These are phyloP conservation scores for Starmerella kuoi DNA, from an alignment of 805 yeast species.

Conservation along the genomic window DNA sequence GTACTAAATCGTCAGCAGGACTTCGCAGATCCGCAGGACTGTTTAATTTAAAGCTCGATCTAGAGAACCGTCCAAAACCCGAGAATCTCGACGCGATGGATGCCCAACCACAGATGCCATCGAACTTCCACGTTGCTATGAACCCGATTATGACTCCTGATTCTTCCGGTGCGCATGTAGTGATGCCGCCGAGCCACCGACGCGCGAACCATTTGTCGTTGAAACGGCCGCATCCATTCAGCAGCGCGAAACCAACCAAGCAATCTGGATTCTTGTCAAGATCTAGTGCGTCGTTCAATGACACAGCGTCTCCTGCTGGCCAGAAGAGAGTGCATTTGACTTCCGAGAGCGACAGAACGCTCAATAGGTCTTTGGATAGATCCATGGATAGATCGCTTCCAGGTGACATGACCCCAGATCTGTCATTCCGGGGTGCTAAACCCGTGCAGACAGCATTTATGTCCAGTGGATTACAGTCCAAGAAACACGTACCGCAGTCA, in stretches of 20 bases:
- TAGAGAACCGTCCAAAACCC: not conserved
- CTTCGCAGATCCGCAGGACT: constrained; percentile 33
- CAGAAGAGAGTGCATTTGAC: constrained; percentile 13
- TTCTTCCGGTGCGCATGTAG: not conserved
- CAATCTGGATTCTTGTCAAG: constrained; percentile 12
- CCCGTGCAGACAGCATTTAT: constrained; percentile 78
- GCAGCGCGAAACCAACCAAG: constrained; percentile 13
- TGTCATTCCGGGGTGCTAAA: constrained; percentile 52
- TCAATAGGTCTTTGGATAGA: not conserved
- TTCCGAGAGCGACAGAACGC: constrained; percentile 1
- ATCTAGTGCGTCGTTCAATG: constrained; percentile 5
- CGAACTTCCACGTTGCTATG: not conserved
- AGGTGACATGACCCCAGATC: constrained; percentile 36
- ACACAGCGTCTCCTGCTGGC: constrained; percentile 7
- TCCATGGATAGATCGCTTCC: not conserved
- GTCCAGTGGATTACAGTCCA: constrained; percentile 58
- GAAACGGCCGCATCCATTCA: constrained; percentile 24
- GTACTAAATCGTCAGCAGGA: constrained; percentile 1
- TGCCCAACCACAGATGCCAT: constrained; percentile 5
- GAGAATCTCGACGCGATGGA: constrained; percentile 4
- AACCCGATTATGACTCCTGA: not conserved
- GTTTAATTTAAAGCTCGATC: constrained; percentile 32
- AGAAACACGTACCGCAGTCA: constrained; percentile 37
- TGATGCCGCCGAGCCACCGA: constrained; percentile 1
- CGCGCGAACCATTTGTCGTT: constrained; percentile 9